Base-by-base conservation (phyloP, 1,139 yeast genomes). In the Taphrina betulina region DNA sequence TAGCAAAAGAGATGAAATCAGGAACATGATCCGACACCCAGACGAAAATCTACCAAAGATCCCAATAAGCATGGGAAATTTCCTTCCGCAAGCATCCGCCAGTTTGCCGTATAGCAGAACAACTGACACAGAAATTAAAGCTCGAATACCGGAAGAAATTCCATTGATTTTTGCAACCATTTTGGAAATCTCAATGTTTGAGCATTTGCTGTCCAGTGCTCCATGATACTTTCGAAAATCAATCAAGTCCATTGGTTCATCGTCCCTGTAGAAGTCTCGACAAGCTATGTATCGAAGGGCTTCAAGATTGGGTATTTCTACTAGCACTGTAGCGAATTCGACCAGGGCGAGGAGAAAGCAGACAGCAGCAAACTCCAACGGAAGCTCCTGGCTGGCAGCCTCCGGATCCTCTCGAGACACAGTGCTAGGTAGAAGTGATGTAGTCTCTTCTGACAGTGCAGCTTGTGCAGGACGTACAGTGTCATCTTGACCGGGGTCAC, bases 101-200 rank as follows among this genome's bases (percentile, higher is more conserved):
- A 43, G 17, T 19, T 16, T 29, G 12, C 48, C 48, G 19, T 23
- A 33, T 2, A 33, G 36, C 19, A 43, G 48, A 0, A 43, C 38
- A 28, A 43, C 48, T 5, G 26, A 16, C 10, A 43, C 31, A 28
- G 48, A 36, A 20, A 29, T 19, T 17, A 43, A 20, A 19, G 24
- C 20, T 22, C 31, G 37, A 7, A 20, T 33, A 8, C 28, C 24
- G 5, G 20, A n/a, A 3, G 23, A 36, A 26, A 33, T 12, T n/a
- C 48, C 48, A 20, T 33, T 43, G 38, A 43, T 19, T 4, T 20
- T 31, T 3, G 48, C 48, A 17, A 43, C 48, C 28, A 31, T 8
- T 20, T 43, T 29, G 7, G 48, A 43, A n/a, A 43, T 43, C n/a
- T 31, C 48, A 3, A 19, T 23, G n/a, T 19, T 20, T 17, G 16